Percentiles rank a stretch among this genome's conserved stretches.
These are phyloP conservation scores for Diospyros lotus DNA, from an alignment of 148 eudicot genomes.

Conservation along the genomic window DNA sequence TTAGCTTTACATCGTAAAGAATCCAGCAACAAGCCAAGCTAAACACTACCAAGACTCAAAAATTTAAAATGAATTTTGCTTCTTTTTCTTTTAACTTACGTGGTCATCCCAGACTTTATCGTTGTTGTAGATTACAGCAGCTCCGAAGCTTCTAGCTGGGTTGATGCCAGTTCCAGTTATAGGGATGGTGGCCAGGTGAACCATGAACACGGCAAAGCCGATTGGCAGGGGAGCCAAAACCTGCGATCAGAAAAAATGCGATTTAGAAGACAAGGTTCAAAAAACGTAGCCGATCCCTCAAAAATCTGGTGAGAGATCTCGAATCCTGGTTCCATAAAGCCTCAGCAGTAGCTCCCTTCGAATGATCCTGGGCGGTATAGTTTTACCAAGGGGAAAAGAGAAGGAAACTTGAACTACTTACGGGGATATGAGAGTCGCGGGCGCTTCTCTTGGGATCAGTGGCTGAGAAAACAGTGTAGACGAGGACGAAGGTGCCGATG, in stretches of 20 bases:
- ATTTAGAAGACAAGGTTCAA: not conserved
- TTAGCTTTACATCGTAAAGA: too few relatives aligned
- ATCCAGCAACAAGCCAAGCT: too few relatives aligned
- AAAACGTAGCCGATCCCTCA: too few relatives aligned
- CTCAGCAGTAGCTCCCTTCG: too few relatives aligned
- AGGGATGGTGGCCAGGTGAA: constrained; percentile 89
- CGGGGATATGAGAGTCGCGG: constrained; percentile 93
- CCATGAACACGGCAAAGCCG: constrained; percentile 91
- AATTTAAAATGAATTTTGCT: too few relatives aligned
- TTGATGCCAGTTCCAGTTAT: constrained; percentile 89
- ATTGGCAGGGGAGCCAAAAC: constrained; percentile 88
- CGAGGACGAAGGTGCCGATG: constrained; percentile 79
- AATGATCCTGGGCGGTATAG: too few relatives aligned
- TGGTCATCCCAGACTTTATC: constrained; percentile 78
- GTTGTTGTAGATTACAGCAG: constrained; percentile 77
- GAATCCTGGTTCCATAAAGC: too few relatives aligned
- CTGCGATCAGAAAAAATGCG: constrained; percentile 11
- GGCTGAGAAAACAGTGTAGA: constrained; percentile 90
- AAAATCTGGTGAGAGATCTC: too few relatives aligned
- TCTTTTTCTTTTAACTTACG: constrained; percentile 25
- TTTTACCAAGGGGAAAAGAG: too few relatives aligned
- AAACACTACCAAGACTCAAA: not conserved
- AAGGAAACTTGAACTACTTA: constrained; percentile 10
- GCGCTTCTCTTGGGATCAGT: constrained; percentile 88
- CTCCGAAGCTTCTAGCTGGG: constrained; percentile 94